Evolutionary conservation across 2,329 filamentous ascomycete species (phyloP).

Genomic region (Stachybotrys elegans): DNA sequence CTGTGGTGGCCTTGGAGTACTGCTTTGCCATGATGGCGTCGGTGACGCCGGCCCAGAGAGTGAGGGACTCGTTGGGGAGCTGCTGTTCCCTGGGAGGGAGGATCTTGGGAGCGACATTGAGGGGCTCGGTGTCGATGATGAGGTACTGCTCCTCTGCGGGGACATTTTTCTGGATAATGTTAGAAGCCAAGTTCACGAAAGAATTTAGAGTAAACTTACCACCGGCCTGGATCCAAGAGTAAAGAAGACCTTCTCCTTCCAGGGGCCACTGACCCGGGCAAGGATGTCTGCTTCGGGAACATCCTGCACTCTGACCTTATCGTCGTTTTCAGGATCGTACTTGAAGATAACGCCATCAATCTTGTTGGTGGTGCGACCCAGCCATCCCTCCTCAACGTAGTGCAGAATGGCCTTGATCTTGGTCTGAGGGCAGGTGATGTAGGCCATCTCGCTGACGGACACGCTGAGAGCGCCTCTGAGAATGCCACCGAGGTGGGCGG

Average conservation of each 20-base stretch:
- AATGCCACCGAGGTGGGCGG: slow-evolving; percentile 86
- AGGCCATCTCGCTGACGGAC: slow-evolving; percentile 84
- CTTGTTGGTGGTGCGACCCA: slow-evolving; percentile 85
- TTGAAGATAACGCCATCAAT: slow-evolving; percentile 88
- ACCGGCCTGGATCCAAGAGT: slow-evolving; percentile 55
- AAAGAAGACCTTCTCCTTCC: slow-evolving; percentile 68
- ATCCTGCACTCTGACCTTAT: slow-evolving; percentile 73
- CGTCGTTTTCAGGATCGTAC: slow-evolving; percentile 83
- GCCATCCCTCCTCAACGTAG: slow-evolving; percentile 92
- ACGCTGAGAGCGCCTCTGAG: slow-evolving; percentile 83
- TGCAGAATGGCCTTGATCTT: slow-evolving; percentile 87
- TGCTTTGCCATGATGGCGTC: slow-evolving; percentile 79
- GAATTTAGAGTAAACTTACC: slow-evolving; percentile 40
- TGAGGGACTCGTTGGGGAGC: slow-evolving; percentile 82
- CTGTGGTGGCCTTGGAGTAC: slow-evolving; percentile 73
- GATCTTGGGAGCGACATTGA: slow-evolving; percentile 72
- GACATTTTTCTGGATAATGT: slow-evolving; percentile 29
- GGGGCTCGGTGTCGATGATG: slow-evolving; percentile 82
- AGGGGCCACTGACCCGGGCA: slow-evolving; percentile 75
- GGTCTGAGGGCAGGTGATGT: slow-evolving; percentile 84
- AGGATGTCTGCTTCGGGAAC: slow-evolving; percentile 82
- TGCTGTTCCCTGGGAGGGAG: slow-evolving; percentile 74
- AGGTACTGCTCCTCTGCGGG: slow-evolving; percentile 59
- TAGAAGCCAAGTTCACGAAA: slow-evolving; percentile 1
- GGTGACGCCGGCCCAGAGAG: slow-evolving; percentile 84